Evolutionary conservation across 352 stramenopile genomes (phyloP).

Genomic region (Pythium guiyangense): DNA sequence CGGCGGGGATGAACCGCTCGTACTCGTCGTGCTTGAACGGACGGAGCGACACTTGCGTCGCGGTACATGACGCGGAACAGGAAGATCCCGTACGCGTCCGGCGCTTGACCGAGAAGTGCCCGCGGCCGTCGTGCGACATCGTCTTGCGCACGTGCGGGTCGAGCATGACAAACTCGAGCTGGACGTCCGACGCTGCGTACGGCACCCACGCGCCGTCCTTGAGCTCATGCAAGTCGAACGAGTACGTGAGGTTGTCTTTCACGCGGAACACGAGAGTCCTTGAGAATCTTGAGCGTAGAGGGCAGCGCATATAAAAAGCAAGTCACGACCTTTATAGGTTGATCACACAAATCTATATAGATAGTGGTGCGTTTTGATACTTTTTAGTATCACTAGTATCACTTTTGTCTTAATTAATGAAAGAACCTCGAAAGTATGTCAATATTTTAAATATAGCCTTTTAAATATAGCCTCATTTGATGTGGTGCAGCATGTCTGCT

Average conservation of each 20-base stretch:
- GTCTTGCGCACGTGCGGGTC: slow-evolving; percentile 91
- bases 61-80: slow-evolving; percentile 90
- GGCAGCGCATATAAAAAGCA: too few species aligned
- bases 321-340: too few species aligned
- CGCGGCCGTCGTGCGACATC: slow-evolving; percentile 60
- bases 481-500: too few species aligned
- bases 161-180: slow-evolving; percentile 95
- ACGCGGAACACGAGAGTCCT: slow-evolving; percentile 86
- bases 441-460: too few species aligned
- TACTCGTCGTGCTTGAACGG: slow-evolving; percentile 96
- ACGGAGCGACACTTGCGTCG: slow-evolving; percentile 88
- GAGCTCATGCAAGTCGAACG: slow-evolving; percentile 87
- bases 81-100: slow-evolving; percentile 93
- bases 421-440: too few species aligned
- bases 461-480: too few species aligned
- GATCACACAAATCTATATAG: too few species aligned
- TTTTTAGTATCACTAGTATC: too few species aligned
- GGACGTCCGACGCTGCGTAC: slow-evolving; percentile 79
- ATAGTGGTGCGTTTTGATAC: too few species aligned
- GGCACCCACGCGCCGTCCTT: slow-evolving; percentile 71
- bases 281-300: too few species aligned
- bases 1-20: slow-evolving; percentile 90
- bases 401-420: too few species aligned
- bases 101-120: slow-evolving; percentile 76
- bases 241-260: slow-evolving; percentile 93